Evolutionary conservation across 2,329 filamentous ascomycete genomes (phyloP).

Genomic region (Neocatenulostroma microsporum): DNA sequence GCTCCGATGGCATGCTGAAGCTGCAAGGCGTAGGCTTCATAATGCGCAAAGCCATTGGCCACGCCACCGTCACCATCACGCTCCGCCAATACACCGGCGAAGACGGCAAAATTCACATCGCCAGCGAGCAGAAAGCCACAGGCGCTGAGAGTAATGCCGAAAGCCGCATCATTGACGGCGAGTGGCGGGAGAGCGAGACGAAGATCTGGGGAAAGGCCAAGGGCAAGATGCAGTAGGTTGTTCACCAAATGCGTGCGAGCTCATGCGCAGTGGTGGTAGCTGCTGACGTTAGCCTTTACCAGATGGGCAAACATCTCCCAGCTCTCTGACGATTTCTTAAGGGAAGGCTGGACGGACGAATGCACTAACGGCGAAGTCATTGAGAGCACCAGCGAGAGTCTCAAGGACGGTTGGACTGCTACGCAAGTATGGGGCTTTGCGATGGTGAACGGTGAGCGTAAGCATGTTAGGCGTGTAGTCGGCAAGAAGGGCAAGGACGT

Average conservation of each 20-base stretch:
- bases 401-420: slow-evolving; percentile 47
- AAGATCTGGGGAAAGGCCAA: slow-evolving; percentile 80
- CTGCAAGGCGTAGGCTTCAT: slow-evolving; percentile 45
- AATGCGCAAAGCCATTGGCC: slow-evolving; percentile 47
- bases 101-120: slow-evolving; percentile 25
- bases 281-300: slow-evolving; percentile 2
- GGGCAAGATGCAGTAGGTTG: too few relatives aligned
- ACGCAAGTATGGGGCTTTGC: slow-evolving; percentile 47
- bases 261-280: too few relatives aligned
- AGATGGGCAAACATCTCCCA: slow-evolving; percentile 34
- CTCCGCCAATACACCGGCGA: slow-evolving; percentile 47
- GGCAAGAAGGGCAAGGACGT: slow-evolving; percentile 33
- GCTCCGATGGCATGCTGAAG: slow-evolving; percentile 60
- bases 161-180: slow-evolving; percentile 50
- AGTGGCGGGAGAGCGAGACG: slow-evolving; percentile 60
- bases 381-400: slow-evolving; percentile 44
- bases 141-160: slow-evolving; percentile 62
- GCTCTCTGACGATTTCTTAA: slow-evolving; percentile 41
- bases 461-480: slow-evolving; percentile 31
- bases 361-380: slow-evolving; percentile 37
- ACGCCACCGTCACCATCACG: slow-evolving; percentile 61
- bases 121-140: slow-evolving; percentile 59
- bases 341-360: slow-evolving; percentile 53
- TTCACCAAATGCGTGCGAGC: too few relatives aligned
- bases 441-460: slow-evolving; percentile 34